phyloP scores from a whole-genome alignment of 2,329 filamentous ascomycete species.

The Purpureocillium takamizusanense region DNA sequence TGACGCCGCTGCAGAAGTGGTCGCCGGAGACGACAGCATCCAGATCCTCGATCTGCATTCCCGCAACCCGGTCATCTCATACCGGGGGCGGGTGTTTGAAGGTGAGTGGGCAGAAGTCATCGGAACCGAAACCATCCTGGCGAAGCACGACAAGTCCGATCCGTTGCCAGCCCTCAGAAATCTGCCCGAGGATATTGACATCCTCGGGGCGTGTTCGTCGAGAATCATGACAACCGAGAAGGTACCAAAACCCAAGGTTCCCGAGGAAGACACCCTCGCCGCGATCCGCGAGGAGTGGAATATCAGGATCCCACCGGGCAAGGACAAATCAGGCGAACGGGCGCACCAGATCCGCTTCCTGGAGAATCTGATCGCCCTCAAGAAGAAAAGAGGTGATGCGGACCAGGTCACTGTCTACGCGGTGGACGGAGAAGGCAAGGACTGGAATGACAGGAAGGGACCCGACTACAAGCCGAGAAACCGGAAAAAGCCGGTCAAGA shows the following conservation, averaged over 20 bases:
- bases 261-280: slow-evolving; percentile 23
- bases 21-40: slow-evolving; percentile 33
- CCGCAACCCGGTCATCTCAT: slow-evolving; percentile 66
- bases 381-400: slow-evolving; percentile 52
- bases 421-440: slow-evolving; percentile 29
- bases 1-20: slow-evolving; percentile 6
- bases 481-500: slow-evolving; percentile 8
- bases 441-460: slow-evolving; percentile 30
- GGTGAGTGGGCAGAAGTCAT: slow-evolving; percentile 77
- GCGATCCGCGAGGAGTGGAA: slow-evolving; percentile 32
- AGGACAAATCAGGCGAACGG: slow-evolving; percentile 37
- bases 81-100: slow-evolving; percentile 68
- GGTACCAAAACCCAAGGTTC: slow-evolving; percentile 40
- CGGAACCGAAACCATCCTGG: slow-evolving; percentile 75
- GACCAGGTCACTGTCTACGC: slow-evolving; percentile 57
- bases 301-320: slow-evolving; percentile 34
- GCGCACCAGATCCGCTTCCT: slow-evolving; percentile 49
- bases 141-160: slow-evolving; percentile 25
- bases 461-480: slow-evolving; percentile 28
- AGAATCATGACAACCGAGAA: slow-evolving; percentile 48
- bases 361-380: slow-evolving; percentile 55
- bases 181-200: slow-evolving; percentile 48
- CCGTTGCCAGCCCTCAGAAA: slow-evolving; percentile 32
- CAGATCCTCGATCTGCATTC: slow-evolving; percentile 82
- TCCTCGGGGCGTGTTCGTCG: slow-evolving; percentile 58